phyloP scores from a whole-genome alignment of 495 filamentous ascomycete genomes.

The Penicillium coprophilum region DNA sequence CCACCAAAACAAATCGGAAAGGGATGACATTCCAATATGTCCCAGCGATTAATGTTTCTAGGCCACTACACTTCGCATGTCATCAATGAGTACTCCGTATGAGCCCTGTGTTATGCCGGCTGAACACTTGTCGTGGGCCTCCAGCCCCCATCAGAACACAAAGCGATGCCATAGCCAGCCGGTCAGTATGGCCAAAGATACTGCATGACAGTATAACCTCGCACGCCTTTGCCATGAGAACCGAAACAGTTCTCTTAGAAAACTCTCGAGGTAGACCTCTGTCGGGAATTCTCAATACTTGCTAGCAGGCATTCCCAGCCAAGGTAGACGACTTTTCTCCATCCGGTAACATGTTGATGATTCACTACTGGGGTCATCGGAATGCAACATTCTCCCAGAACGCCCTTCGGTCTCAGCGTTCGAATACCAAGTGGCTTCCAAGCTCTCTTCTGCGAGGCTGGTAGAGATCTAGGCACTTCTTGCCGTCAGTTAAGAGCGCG shows the following conservation, averaged over 20 bases:
- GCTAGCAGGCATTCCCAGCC: slow-evolving; percentile 16
- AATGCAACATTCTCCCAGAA: slow-evolving; percentile 31
- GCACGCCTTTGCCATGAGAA: background rate
- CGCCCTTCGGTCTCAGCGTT: slow-evolving; percentile 16
- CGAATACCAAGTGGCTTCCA: slow-evolving; percentile 19
- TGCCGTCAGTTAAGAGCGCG: slow-evolving; percentile 22
- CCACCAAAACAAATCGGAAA: slow-evolving; percentile 22
- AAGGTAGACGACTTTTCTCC: slow-evolving; percentile 12
- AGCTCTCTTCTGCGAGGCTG: slow-evolving; percentile 17
- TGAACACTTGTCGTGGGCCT: background rate
- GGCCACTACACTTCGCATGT: background rate
- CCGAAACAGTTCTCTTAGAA: too few relatives aligned
- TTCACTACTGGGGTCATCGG: slow-evolving; percentile 10
- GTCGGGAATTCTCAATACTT: background rate
- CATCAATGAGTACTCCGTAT: background rate
- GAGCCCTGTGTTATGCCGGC: background rate
- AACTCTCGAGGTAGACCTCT: background rate
- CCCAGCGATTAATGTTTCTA: slow-evolving; percentile 6
- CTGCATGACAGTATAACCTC: background rate
- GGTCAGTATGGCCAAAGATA: background rate
- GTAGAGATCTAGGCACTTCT: slow-evolving; percentile 4
- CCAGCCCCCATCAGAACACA: background rate
- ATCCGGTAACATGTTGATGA: slow-evolving; percentile 7
- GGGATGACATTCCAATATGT: slow-evolving; percentile 28
- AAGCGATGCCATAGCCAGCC: background rate